Evolutionary conservation across 805 yeast species (phyloP).

Genomic region (Nakazawaea pomicola): DNA sequence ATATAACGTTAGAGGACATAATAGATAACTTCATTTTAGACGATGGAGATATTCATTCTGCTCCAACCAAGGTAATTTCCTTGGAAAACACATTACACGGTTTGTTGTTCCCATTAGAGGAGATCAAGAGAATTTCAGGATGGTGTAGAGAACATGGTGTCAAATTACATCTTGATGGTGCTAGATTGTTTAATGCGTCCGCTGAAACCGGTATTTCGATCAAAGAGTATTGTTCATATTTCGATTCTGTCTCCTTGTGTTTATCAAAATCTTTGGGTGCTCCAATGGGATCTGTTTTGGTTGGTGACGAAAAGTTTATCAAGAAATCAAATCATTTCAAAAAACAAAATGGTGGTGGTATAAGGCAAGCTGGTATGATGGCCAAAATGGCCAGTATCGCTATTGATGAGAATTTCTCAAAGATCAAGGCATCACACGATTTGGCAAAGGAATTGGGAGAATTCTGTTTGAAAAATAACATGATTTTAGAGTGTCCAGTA

Average conservation of each 20-base stretch:
- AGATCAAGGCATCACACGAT: constrained; percentile 45
- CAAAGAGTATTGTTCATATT: constrained; percentile 64
- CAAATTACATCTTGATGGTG: constrained; percentile 85
- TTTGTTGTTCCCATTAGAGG: constrained; percentile 72
- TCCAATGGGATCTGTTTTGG: constrained; percentile 86
- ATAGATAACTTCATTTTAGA: constrained; percentile 55
- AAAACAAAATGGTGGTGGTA: constrained; percentile 92
- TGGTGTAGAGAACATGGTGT: constrained; percentile 62
- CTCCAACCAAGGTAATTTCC: constrained; percentile 82
- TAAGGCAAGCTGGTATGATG: constrained; percentile 82
- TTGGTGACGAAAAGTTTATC: constrained; percentile 57
- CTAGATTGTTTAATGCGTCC: constrained; percentile 91
- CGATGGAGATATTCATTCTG: constrained; percentile 80
- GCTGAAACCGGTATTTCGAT: constrained; percentile 67
- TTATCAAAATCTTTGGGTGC: constrained; percentile 89
- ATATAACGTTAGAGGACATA: constrained; percentile 79
- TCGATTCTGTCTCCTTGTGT: constrained; percentile 89
- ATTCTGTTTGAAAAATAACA: constrained; percentile 47
- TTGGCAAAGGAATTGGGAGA: constrained; percentile 45
- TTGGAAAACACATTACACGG: constrained; percentile 91
- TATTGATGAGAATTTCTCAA: constrained; percentile 64
- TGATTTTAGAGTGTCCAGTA: constrained; percentile 65
- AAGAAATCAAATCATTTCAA: constrained; percentile 77
- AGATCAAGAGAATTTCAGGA: constrained; percentile 60
- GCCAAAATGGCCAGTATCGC: constrained; percentile 79